Percentiles rank a stretch among this genome's conserved stretches.
phyloP scores from a whole-genome alignment of 441 rosid species.

The Brassica hybrid region DNA sequence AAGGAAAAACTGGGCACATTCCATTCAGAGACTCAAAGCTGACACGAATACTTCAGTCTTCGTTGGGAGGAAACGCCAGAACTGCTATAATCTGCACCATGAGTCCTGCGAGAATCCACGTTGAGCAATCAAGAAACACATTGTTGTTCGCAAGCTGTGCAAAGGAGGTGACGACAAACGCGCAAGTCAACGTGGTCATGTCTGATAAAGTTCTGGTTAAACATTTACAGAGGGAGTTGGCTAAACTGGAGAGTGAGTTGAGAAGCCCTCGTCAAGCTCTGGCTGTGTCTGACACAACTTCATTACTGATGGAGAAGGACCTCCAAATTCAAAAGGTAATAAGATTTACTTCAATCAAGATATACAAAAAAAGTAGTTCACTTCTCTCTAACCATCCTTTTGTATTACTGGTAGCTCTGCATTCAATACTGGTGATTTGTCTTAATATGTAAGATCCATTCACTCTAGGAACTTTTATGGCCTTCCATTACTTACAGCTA shows the following conservation, averaged over 20 bases:
- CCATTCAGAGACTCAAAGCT: slow-evolving; percentile 86
- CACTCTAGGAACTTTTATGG: slow-evolving; percentile 19
- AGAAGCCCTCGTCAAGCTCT: slow-evolving; percentile 51
- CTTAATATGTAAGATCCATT: slow-evolving; percentile 9
- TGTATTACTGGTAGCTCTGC: slow-evolving; percentile 8
- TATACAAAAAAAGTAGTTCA: neutral
- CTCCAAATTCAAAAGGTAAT: slow-evolving; percentile 67
- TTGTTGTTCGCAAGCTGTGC: slow-evolving; percentile 87
- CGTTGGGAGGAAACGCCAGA: slow-evolving; percentile 75
- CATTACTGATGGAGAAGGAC: slow-evolving; percentile 64
- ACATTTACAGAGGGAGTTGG: slow-evolving; percentile 78
- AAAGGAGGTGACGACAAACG: slow-evolving; percentile 80
- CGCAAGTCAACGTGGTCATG: slow-evolving; percentile 76
- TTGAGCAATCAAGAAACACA: slow-evolving; percentile 85
- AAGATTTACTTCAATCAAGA: slow-evolving; percentile 9
- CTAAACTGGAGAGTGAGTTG: slow-evolving; percentile 71
- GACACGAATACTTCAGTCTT: slow-evolving; percentile 75
- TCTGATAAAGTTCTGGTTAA: slow-evolving; percentile 79
- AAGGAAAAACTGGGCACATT: slow-evolving; percentile 76
- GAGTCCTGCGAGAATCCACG: slow-evolving; percentile 78
- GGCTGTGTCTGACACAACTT: slow-evolving; percentile 50
- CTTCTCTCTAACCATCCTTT: neutral
- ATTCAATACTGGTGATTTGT: slow-evolving; percentile 8
- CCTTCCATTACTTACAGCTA: slow-evolving; percentile 58
- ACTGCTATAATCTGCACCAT: slow-evolving; percentile 79